Conservation (phyloP, 1,139 yeast species). For the Saccharomyces hybrid region DNA sequence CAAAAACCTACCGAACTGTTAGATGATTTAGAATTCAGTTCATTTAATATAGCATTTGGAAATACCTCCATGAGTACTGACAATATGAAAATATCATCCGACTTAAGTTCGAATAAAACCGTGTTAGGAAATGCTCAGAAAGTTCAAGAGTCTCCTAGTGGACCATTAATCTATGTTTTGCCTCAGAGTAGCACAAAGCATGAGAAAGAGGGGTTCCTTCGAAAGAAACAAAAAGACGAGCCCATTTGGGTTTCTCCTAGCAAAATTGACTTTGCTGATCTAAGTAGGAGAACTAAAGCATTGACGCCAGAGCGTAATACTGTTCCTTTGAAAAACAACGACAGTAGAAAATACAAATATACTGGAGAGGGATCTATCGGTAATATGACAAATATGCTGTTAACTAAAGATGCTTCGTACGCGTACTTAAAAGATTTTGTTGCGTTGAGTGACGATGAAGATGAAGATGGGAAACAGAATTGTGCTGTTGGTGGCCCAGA, state of each 20-base stretch:
- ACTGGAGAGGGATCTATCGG: slow-evolving; percentile 1
- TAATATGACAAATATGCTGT: not conserved
- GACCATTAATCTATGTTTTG: slow-evolving; percentile 10
- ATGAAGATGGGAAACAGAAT: not conserved
- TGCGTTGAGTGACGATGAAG: not conserved
- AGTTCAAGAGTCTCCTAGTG: slow-evolving; percentile 2
- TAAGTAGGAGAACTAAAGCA: slow-evolving; percentile 9
- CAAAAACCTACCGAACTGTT: slow-evolving; percentile 8
- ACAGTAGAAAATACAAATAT: not conserved
- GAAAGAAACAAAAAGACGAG: slow-evolving; percentile 17
- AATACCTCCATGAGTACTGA: slow-evolving; percentile 8
- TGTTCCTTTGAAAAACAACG: not conserved
- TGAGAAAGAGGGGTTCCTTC: not conserved
- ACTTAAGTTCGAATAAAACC: not conserved
- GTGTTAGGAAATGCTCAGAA: not conserved
- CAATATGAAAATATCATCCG: not conserved
- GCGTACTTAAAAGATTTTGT: slow-evolving; percentile 24
- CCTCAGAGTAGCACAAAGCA: slow-evolving; percentile 1
- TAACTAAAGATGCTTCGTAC: slow-evolving; percentile 23
- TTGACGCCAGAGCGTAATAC: not conserved
- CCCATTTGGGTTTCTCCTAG: slow-evolving; percentile 33
- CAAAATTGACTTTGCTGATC: slow-evolving; percentile 23
- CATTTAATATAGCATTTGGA: slow-evolving; percentile 29
- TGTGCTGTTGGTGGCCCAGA: not conserved
- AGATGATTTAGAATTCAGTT: slow-evolving; percentile 30